Percentiles rank a stretch among this genome's conserved stretches.
Evolutionary conservation across 768 basidiomycete species (phyloP).

Genomic region (Rhodotorula sphaerocarpa): DNA sequence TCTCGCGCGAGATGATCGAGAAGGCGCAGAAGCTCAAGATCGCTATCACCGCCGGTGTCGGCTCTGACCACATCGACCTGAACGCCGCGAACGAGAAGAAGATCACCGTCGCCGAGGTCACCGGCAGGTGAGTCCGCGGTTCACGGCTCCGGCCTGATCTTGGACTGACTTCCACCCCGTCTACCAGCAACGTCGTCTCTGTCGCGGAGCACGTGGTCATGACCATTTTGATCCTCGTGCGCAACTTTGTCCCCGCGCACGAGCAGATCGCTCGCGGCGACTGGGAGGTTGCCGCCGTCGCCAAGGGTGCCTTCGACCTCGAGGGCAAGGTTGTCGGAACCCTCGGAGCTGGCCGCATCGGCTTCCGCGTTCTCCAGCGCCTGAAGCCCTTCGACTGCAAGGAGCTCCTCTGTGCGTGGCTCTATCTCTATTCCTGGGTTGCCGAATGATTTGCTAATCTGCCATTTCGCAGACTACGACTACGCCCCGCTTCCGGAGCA

Average conservation of each 20-base stretch:
- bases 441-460: too few species aligned
- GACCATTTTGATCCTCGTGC: slow-evolving; percentile 80
- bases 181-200: slow-evolving; percentile 49
- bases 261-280: slow-evolving; percentile 73
- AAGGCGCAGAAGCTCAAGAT: slow-evolving; percentile 83
- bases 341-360: slow-evolving; percentile 61
- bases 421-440: not conserved
- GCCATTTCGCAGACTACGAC: slow-evolving; percentile 44
- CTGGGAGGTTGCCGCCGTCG: slow-evolving; percentile 53
- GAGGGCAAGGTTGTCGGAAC: slow-evolving; percentile 88
- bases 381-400: slow-evolving; percentile 76
- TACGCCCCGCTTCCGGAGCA: slow-evolving; percentile 45
- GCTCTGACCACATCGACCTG: slow-evolving; percentile 69
- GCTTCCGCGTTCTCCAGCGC: slow-evolving; percentile 60
- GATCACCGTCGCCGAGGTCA: slow-evolving; percentile 72
- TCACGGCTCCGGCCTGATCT: not conserved
- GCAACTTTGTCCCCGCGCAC: slow-evolving; percentile 68
- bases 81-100: slow-evolving; percentile 72
- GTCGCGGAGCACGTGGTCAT: slow-evolving; percentile 87
- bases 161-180: not conserved
- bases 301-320: slow-evolving; percentile 72
- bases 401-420: slow-evolving; percentile 57
- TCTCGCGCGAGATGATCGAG: slow-evolving; percentile 34
- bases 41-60: slow-evolving; percentile 68
- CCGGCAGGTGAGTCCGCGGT: slow-evolving; percentile 65